Evolutionary conservation across 805 yeast genomes (phyloP), one percentile per base, ranked within the genome.

Genomic region (Lachancea kluyveri): DNA sequence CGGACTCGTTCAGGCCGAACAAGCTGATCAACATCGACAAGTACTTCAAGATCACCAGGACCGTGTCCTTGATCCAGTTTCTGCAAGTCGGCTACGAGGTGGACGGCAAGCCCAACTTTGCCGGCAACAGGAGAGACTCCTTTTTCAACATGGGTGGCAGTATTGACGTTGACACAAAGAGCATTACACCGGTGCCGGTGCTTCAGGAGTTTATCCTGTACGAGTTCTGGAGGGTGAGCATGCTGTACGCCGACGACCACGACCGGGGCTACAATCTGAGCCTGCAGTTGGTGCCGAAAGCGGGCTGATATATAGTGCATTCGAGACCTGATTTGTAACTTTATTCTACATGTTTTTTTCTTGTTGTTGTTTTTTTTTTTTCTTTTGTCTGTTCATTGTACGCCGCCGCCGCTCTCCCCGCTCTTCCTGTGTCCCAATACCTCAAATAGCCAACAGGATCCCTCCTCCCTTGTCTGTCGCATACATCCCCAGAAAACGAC

Each of bases 261-360:
- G 88, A 82, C 43, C 64, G 92, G 42, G 75, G 79, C 4, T 81
- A 88, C 81, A 70, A 77, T 33, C 60, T 79, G 50, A 80, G 88
- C 59, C 72, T 82, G 47, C 54, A 59, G 17, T 64, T 78, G 24
- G 22, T 40, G 20, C 57, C 50, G n/a, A 38, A 42, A n/a, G n/a
- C n/a, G n/a, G n/a, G n/a, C n/a, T n/a, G n/a, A n/a, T n/a, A n/a
- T n/a, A n/a, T n/a, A n/a, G n/a, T n/a, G n/a, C n/a, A n/a, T n/a
- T n/a, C n/a, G n/a, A n/a, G n/a, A n/a, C n/a, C n/a, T n/a, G n/a
- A n/a, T n/a, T n/a, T n/a, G n/a, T n/a, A n/a, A n/a, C n/a, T n/a
- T n/a, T n/a, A n/a, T n/a, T n/a, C n/a, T n/a, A n/a, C n/a, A n/a
- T n/a, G n/a, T n/a, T n/a, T n/a, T n/a, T n/a, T n/a, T n/a, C n/a